Conservation (phyloP, 371 early-diverging fungal species). For the Apophysomyces variabilis region DNA sequence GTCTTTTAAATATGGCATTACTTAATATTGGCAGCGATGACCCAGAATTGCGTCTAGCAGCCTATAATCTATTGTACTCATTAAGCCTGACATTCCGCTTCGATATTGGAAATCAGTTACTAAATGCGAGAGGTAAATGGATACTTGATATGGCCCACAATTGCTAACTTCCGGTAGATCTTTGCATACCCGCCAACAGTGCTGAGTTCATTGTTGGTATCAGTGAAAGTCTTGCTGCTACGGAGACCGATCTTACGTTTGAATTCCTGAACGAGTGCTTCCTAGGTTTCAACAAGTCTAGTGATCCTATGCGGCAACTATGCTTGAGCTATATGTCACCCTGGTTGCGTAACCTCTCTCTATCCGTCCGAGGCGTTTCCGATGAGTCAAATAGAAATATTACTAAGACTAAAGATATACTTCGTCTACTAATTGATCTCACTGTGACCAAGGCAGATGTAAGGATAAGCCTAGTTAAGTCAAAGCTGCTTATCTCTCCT, state of each 20-base stretch:
- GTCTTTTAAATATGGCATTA: slow-evolving; percentile 89
- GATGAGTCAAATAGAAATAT: slow-evolving; percentile 30
- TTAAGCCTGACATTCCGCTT: slow-evolving; percentile 78
- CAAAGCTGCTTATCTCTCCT: not conserved
- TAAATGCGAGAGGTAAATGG: slow-evolving; percentile 64
- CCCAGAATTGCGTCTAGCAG: slow-evolving; percentile 73
- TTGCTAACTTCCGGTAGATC: slow-evolving; percentile 42
- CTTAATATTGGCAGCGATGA: slow-evolving; percentile 83
- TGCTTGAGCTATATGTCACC: slow-evolving; percentile 88
- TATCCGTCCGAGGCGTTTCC: slow-evolving; percentile 40
- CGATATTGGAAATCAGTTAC: slow-evolving; percentile 74
- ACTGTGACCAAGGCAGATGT: slow-evolving; percentile 74
- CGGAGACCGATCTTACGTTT: slow-evolving; percentile 79
- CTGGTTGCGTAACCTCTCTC: slow-evolving; percentile 80
- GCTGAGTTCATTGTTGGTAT: slow-evolving; percentile 75
- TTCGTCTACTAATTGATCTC: slow-evolving; percentile 74
- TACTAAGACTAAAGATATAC: slow-evolving; percentile 69
- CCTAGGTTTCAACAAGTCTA: slow-evolving; percentile 76
- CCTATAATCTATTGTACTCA: slow-evolving; percentile 84
- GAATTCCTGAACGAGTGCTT: slow-evolving; percentile 88
- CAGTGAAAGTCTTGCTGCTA: slow-evolving; percentile 73
- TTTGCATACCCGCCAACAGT: slow-evolving; percentile 89
- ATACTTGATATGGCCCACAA: not conserved
- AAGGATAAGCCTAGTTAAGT: slow-evolving; percentile 24
- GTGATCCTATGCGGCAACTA: slow-evolving; percentile 67